Evolutionary conservation across 805 yeast genomes (phyloP), one percentile per base, ranked within the genome.

Genomic region (Brettanomyces bruxellensis): DNA sequence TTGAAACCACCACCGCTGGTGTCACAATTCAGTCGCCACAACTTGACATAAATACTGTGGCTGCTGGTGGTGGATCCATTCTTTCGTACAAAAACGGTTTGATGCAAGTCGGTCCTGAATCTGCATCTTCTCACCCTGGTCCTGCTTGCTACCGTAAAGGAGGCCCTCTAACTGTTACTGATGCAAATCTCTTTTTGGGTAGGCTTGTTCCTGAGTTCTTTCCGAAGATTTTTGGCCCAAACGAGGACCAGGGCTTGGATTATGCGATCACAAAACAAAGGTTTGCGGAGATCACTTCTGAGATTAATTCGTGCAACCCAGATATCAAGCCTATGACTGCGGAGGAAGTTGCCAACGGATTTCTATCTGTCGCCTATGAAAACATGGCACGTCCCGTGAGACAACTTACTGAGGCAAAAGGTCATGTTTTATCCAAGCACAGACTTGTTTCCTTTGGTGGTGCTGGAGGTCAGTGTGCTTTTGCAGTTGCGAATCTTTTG

Each of bases 391-490:
- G 95, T 50, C 95, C 96, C 2, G 85, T 88, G 45, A 72, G 96
- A 48, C 81, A 84, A 38, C 66, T 88, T 45, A 87, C 95, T 0
- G 96, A 87, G 59, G 86, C 91, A 2, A 86, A 81, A 57, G 96
- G 96, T 4, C 79, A 80, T 57, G 71, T 76, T 38, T 72, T 80
- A 0, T 60, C 83, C 8, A 68, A 74, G 9, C 95, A 88, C 60
- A 67, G 83, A 48, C 65, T 88, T 49, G 95, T 89, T 1, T 75
- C 91, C 2, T 88, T 88, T 65, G 96, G 96, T 41, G 96, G 96
- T 43, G 95, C 95, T 25, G 96, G 96, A 45, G 96, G 96, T 7
- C 96, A 88, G 64, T 90, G 86, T 62, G 90, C 93, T 2, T 80
- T 77, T 43, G 80, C 85, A 8, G 80, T 88, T 34, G 95, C 95